Base-by-base conservation (phyloP, 2,329 filamentous ascomycete genomes). In the Lasiodiplodia hormozganensis region DNA sequence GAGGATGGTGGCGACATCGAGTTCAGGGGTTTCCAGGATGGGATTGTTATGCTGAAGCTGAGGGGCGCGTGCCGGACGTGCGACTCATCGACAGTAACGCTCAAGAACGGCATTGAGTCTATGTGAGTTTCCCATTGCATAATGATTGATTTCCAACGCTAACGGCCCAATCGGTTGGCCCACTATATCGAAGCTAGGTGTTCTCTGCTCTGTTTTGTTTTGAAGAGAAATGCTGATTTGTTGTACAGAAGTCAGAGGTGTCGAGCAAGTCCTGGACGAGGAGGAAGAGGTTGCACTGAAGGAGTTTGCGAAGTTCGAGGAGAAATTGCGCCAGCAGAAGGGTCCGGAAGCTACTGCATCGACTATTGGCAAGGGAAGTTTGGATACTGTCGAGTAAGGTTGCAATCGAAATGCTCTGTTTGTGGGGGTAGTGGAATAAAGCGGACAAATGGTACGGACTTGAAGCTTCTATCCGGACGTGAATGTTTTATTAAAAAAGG, bases 1-100 rank as follows among this genome's bases (percentile, higher is more conserved):
- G 96, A 98, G 79, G 96, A 99, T 74, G 96, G 96, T 58, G 96
- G 96, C 56, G 96, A 99, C 78, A 98, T 99, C 76, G 96, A 99
- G 79, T 95, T 93, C 77, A 85, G 91, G 21, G 94, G 94, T 0
- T 97, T 97, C 74, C 87, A 93, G 73, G 86, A 92, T 72, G 94
- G 94, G 0, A 86, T 90, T 69, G 94, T 96, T 31, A 78, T 87
- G 73, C 78, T 96, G 75, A 97, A 97, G 85, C 82, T 99, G 74
- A 87, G 95, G 60, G 96, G 96, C 18, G 96, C 96, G 23, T 99
- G 96, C 81, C 87, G 96, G 72, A 98, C 95, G 23, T 99, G 96
- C 79, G 96, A 98, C 80, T 97, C 93, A 56, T 97, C 94, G 79
- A 98, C 96, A 0, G 94, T 97, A 43, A 99, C 96, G 36, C 82